These are phyloP conservation scores for Hypsizygus marmoreus DNA, from an alignment of 768 basidiomycete species.

Conservation along the genomic window DNA sequence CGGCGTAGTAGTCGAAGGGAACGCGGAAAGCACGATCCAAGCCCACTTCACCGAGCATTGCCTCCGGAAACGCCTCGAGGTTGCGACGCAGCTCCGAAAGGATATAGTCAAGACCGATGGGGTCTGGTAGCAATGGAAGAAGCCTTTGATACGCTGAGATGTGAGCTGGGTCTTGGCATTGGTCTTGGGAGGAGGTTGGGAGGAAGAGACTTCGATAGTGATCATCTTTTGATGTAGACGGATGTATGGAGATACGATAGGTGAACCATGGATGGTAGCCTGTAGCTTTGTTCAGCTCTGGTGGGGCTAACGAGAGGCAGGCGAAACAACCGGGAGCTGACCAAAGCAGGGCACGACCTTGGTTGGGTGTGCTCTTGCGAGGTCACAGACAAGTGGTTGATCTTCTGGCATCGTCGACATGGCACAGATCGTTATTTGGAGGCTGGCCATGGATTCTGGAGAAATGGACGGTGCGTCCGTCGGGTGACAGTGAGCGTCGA, in stretches of 20 bases:
- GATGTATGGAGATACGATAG: constrained; percentile 64
- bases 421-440: constrained; percentile 75
- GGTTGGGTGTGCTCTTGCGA: constrained; percentile 61
- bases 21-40: constrained; percentile 82
- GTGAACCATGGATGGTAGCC: constrained; percentile 96
- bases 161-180: no score
- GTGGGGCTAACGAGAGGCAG: constrained; percentile 12
- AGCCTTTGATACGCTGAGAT: constrained; percentile 54
- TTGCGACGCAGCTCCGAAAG: constrained; percentile 60
- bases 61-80: constrained; percentile 60
- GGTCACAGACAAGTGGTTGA: constrained; percentile 67
- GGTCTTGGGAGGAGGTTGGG: constrained; percentile 16
- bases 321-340: constrained; percentile 37
- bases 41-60: constrained; percentile 94
- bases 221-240: constrained; percentile 51
- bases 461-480: constrained; percentile 65
- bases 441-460: constrained; percentile 49
- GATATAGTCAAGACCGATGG: constrained; percentile 59
- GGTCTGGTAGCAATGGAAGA: constrained; percentile 71
- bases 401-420: constrained; percentile 74
- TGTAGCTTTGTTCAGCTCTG: constrained; percentile 28
- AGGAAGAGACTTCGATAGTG: constrained; percentile 82
- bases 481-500: constrained; percentile 93
- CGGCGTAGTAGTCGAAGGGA: constrained; percentile 55
- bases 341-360: constrained; percentile 90